Base-by-base conservation (phyloP, 208 protist species). In the Acanthamoeba healyi region DNA sequence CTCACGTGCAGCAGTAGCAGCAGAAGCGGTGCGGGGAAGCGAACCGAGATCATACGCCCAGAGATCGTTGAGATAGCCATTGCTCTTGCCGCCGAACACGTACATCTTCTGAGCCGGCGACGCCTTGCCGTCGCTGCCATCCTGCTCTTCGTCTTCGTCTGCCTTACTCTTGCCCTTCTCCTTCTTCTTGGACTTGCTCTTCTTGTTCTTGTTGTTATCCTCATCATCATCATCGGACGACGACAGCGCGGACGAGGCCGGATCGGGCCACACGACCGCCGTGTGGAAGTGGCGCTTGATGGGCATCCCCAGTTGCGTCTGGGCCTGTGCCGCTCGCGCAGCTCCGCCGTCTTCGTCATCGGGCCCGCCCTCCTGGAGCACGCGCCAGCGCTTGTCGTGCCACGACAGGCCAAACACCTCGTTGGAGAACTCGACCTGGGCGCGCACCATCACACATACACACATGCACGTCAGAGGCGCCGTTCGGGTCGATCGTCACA, bases 71-170 rank as follows among this genome's bases (percentile, higher is more conserved):
- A 54, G 44, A 26, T 88, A 88, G 40, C 79, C 79, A n/a, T 88
- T 88, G 79, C 79, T 88, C 79, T 88, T 88, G 79, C 79, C 79
- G 1, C 79, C 79, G 40, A 88, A 88, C 9, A 88, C 79, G 29
- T 24, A 88, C 79, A 88, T 88, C 70, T 49, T 81, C 36, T 17
- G 1, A 5, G 24, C 26, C 14, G 22, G n/a, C 15, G n/a, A 9
- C 10, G 38, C 14, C 17, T n/a, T 81, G 36, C 32, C 26, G 6
- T 49, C 70, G 22, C 49, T 19, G 19, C 38, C 70, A 2, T 81
- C 17, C 6, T 81, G 36, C 17, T 44, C 17, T 34, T 81, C 40
- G 6, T 40, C 70, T 26, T 81, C 38, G 36, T n/a, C 34, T 56
- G 12, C 22, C 54, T 61, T 61, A 6, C n/a, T 6, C 54, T 61